Conservation (phyloP, 2,329 filamentous ascomycete genomes). For the Colletotrichum scovillei region DNA sequence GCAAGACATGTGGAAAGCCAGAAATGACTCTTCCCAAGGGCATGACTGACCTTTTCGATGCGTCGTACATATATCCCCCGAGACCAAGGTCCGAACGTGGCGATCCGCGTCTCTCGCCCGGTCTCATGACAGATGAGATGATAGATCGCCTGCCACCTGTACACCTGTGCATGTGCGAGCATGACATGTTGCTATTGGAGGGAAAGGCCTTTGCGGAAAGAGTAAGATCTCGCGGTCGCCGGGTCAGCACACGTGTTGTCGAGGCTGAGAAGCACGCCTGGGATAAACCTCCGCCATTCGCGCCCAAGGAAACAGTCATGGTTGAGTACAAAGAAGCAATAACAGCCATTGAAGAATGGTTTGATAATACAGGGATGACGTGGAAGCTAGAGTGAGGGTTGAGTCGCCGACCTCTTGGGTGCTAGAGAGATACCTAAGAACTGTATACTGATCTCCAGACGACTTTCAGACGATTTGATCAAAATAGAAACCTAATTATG, state of each 20-base stretch:
- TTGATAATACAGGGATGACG: neutral
- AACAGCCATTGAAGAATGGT: constrained; percentile 53
- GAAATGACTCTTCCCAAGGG: constrained; percentile 68
- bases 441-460: neutral
- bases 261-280: constrained; percentile 59
- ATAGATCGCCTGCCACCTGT: constrained; percentile 64
- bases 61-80: constrained; percentile 68
- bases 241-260: constrained; percentile 55
- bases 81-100: constrained; percentile 56
- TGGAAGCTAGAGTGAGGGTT: neutral
- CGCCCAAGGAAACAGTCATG: constrained; percentile 55
- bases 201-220: constrained; percentile 71
- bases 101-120: constrained; percentile 69
- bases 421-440: neutral
- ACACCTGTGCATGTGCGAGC: constrained; percentile 71
- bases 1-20: constrained; percentile 63
- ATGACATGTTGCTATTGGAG: constrained; percentile 72
- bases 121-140: constrained; percentile 64
- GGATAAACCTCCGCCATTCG: constrained; percentile 59
- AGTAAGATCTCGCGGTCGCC: constrained; percentile 49
- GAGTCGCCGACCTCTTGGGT: neutral
- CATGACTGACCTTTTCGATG: constrained; percentile 72
- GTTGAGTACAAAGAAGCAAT: constrained; percentile 59
- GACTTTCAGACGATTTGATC: neutral
- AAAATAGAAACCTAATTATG: neutral